phyloP scores from a whole-genome alignment of 306 rosid species.

The Castanea sativa region DNA sequence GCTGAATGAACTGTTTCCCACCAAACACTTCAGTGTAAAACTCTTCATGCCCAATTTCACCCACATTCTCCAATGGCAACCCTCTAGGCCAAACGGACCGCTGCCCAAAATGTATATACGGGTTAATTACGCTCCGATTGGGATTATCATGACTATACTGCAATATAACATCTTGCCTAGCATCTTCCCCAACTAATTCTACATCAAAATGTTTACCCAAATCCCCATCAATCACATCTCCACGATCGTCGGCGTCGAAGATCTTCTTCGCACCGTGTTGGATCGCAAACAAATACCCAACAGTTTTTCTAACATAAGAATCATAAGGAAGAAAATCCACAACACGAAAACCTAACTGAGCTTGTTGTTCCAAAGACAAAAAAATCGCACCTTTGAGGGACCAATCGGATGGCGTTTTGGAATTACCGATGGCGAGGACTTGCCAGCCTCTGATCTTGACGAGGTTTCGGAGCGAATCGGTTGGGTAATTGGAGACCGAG shows the following conservation, averaged over 20 bases:
- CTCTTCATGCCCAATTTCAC: constrained; percentile 84
- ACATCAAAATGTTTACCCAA: constrained; percentile 90
- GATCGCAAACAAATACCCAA: constrained; percentile 90
- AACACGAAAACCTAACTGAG: constrained; percentile 78
- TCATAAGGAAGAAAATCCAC: constrained; percentile 83
- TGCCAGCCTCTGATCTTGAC: constrained; percentile 89
- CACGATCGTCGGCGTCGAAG: constrained; percentile 92
- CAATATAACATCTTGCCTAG: constrained; percentile 79
- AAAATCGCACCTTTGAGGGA: constrained; percentile 80
- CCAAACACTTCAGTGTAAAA: constrained; percentile 84
- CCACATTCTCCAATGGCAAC: constrained; percentile 86
- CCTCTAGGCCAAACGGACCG: constrained; percentile 99
- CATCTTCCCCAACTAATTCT: constrained; percentile 75
- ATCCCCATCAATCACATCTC: constrained; percentile 83
- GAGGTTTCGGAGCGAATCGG: constrained; percentile 58
- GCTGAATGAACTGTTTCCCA: constrained; percentile 95
- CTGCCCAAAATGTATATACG: constrained; percentile 95
- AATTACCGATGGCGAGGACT: constrained; percentile 78
- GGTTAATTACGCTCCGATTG: constrained; percentile 74
- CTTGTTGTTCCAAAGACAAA: constrained; percentile 80
- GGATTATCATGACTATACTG: constrained; percentile 92
- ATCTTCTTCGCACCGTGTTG: constrained; percentile 95
- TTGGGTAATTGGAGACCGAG: constrained; percentile 70
- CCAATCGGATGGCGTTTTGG: constrained; percentile 90
- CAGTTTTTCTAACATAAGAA: constrained; percentile 84